A percentile compares a stretch with the other conserved stretches of the same genome.
Conservation (phyloP, 2,329 filamentous ascomycete species). For the Rachicladosporium sp. region DNA sequence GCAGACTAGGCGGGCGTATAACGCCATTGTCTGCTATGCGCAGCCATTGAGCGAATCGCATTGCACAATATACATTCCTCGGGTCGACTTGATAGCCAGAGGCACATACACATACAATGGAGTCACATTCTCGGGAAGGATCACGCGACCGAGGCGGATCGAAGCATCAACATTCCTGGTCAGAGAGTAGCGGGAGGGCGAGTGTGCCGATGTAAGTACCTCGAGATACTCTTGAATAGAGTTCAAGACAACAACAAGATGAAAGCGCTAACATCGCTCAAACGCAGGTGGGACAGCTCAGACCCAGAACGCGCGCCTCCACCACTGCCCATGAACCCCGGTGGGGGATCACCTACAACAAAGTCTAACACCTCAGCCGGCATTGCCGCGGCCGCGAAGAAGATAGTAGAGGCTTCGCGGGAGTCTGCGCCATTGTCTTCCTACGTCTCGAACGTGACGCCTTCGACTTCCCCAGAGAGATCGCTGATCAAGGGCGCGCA, state of each 20-base stretch:
- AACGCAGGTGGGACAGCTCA: constrained; percentile 88
- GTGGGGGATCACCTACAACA: constrained; percentile 55
- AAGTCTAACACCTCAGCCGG: constrained; percentile 64
- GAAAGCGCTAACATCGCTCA: constrained; percentile 25
- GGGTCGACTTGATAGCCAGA: constrained; percentile 6
- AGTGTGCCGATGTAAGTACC: constrained; percentile 32
- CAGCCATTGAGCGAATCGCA: background rate
- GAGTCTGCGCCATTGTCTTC: constrained; percentile 52
- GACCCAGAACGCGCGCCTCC: constrained; percentile 91
- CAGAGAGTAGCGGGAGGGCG: constrained; percentile 48
- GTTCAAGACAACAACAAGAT: background rate
- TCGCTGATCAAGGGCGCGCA: constrained; percentile 51
- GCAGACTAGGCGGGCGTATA: constrained; percentile 1
- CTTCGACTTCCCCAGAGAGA: constrained; percentile 57
- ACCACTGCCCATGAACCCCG: constrained; percentile 78
- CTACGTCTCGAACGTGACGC: constrained; percentile 50
- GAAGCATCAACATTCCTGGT: constrained; percentile 69
- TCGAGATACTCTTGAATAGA: background rate
- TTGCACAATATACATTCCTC: constrained; percentile 10
- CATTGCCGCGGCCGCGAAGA: constrained; percentile 82
- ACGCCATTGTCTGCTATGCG: constrained; percentile 13
- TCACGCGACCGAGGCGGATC: constrained; percentile 48
- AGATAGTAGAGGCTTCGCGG: constrained; percentile 71
- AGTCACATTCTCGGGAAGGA: constrained; percentile 49
- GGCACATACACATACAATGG: constrained; percentile 36